Percentiles rank a stretch among this genome's conserved stretches.
Conservation (phyloP, 805 yeast species). For the Sporopachydermia lactativora region DNA sequence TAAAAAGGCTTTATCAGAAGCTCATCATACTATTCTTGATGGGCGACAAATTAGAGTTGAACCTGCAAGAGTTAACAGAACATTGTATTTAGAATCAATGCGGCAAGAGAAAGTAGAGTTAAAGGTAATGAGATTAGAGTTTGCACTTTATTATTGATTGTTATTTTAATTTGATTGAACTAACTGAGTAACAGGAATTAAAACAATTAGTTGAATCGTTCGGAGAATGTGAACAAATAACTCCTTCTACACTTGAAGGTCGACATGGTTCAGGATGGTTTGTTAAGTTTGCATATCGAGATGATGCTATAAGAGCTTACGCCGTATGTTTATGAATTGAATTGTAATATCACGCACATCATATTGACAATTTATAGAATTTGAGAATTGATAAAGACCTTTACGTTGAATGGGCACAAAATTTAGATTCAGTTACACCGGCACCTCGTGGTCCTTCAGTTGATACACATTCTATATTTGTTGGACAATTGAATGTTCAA, state of each 20-base stretch:
- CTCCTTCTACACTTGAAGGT: conserved; percentile 11
- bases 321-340: conserved; percentile 22
- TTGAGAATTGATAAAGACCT: conserved; percentile 37
- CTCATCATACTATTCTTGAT: conserved; percentile 54
- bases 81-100: conserved; percentile 41
- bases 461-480: conserved; percentile 62
- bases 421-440: conserved; percentile 23
- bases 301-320: conserved; percentile 78
- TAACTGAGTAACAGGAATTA: conserved; percentile 14
- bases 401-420: conserved; percentile 78
- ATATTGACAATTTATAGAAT: conserved; percentile 13
- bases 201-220: conserved; percentile 28
- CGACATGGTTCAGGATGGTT: conserved; percentile 40
- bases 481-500: conserved; percentile 52
- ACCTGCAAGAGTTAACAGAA: conserved; percentile 82
- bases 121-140: conserved; percentile 5
- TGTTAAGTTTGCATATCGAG: conserved; percentile 64
- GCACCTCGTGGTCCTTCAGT: conserved; percentile 34
- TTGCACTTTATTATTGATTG: background rate
- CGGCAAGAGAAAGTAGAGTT: conserved; percentile 8
- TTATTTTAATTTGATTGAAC: conserved; percentile 7
- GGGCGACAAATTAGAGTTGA: conserved; percentile 79
- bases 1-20: conserved; percentile 45
- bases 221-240: conserved; percentile 68
- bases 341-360: conserved; percentile 3